Conservation (phyloP, 2,329 filamentous ascomycete species). For the Scorias spongiosa region DNA sequence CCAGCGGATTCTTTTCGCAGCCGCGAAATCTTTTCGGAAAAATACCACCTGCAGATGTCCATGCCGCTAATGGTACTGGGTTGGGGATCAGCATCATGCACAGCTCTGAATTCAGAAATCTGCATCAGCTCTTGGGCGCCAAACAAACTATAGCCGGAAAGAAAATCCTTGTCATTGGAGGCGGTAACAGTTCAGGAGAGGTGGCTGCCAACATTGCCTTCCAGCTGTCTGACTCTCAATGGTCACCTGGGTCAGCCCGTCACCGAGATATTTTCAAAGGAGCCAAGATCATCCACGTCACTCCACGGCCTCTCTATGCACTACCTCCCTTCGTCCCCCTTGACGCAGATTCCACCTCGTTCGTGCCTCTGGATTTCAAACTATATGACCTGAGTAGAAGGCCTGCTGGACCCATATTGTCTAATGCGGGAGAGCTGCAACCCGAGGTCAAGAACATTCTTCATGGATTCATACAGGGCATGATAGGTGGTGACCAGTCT, state of each 20-base stretch:
- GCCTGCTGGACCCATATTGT: constrained; percentile 40
- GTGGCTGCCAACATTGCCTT: constrained; percentile 57
- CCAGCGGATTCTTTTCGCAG: constrained; percentile 61
- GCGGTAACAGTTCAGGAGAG: constrained; percentile 72
- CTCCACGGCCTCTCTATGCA: constrained; percentile 56
- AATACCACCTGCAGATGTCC: constrained; percentile 9
- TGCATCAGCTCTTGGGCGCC: constrained; percentile 23
- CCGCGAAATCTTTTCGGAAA: constrained; percentile 41
- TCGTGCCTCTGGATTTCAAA: constrained; percentile 57
- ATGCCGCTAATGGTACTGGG: neutral
- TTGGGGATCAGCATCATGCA: constrained; percentile 39
- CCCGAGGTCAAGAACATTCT: constrained; percentile 28
- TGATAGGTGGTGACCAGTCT: constrained; percentile 32
- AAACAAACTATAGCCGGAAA: constrained; percentile 22
- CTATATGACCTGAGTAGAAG: constrained; percentile 56
- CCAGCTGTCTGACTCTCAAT: constrained; percentile 49
- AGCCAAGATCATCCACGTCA: constrained; percentile 48
- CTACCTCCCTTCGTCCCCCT: constrained; percentile 40
- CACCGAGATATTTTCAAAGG: neutral
- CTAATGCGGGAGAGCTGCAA: constrained; percentile 50
- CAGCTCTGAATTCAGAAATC: constrained; percentile 49
- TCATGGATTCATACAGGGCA: constrained; percentile 12
- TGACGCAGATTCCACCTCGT: constrained; percentile 29
- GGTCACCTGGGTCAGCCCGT: constrained; percentile 29
- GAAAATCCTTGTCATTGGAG: constrained; percentile 60